Evolutionary conservation across 768 basidiomycete genomes (phyloP), one percentile per base, ranked within the genome.

Genomic region (Mycena haematopus): DNA sequence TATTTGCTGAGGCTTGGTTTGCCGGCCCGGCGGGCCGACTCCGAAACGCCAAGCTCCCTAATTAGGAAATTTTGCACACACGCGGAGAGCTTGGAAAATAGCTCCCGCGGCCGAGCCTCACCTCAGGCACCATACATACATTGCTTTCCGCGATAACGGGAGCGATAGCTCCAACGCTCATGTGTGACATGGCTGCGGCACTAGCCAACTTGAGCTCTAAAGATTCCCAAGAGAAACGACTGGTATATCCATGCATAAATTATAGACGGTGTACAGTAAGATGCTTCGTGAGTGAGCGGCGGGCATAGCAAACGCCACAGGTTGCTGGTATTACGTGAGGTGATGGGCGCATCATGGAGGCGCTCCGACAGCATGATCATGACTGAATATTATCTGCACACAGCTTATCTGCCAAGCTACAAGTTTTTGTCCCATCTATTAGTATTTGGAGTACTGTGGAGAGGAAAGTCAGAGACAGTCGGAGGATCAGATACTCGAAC

Each of bases 391-490:
- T 56, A 51, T 22, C 53, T 50, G 54, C 42, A 61, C 50, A 49
- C 2, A 47, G 44, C n/a, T 52, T 56, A 51, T 22, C 53, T 50
- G 54, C 42, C 50, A 49, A 47, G 44, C 56, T 60, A 61, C 51
- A 57, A 29, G 47, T 49, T 56, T 42, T 51, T 42, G 52, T 27
- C 31, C 36, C 19, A 42, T 51, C 56, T 58, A 59, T 66, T 52
- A 66, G 35, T 67, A 67, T 31, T 67, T 67, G 19, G 62, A 56
- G 36, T 63, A 67, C 66, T 67, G 55, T 21, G 35, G 55, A 27
- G 17, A 22, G 17, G 4, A 17, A 21, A 45, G 49, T 60, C 35
- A 60, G 49, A 13, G 11, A 17, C 2, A 29, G 8, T 21, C 1
- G 31, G n/a, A 21, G 10, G 13, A 42, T 27, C 36, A 36, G 27